Evolutionary conservation across 345 rosid species (phyloP), one percentile per base, ranked within the genome.

Genomic region (Lepidium aucheri): DNA sequence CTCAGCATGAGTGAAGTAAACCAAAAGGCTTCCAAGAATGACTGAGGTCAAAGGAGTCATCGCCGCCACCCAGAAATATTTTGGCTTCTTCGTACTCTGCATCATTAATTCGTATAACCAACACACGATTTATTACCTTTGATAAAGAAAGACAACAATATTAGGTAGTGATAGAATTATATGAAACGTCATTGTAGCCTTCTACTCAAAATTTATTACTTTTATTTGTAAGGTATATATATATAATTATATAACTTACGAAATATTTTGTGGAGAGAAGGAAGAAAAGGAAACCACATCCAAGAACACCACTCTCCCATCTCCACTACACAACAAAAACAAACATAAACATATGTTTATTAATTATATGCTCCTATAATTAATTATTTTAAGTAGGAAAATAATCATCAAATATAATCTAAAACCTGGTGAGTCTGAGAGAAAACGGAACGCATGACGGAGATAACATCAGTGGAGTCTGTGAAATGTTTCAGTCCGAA

Each of bases 291-390:
- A 91, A 94, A 81, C 91, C 79, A 67, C 84, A 79, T 4, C 99
- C 96, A 30, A 94, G 67, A 14, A 87, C 80, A 1, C 80, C 93
- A 81, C 95, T 91, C 72, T 94, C 96, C 99, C 99, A 94, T 82
- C 87, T 79, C 99, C 99, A 94, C 99, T 94, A 83, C 70, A 79
- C 71, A 42, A 67, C 67, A 73, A 50, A 65, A 9, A 43, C 9
- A 34, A 53, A 53, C 46, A 54, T 3, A 44, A 43, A 43, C 62
- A 65, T 62, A 73, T 66, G 65, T 51, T 56, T 42, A 4, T 9
- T 34, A 0, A 35, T 35, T 47, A 22, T 22, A 24, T 10, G 50
- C 15, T 47, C 46, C 14, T 52, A 41, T 51, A 17, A 54, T 52
- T 51, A 17, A 54, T 52, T 46, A 17, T 8, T 46, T 38, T 10